Conservation (phyloP, 805 yeast genomes). For the Yarrowia sp. region DNA sequence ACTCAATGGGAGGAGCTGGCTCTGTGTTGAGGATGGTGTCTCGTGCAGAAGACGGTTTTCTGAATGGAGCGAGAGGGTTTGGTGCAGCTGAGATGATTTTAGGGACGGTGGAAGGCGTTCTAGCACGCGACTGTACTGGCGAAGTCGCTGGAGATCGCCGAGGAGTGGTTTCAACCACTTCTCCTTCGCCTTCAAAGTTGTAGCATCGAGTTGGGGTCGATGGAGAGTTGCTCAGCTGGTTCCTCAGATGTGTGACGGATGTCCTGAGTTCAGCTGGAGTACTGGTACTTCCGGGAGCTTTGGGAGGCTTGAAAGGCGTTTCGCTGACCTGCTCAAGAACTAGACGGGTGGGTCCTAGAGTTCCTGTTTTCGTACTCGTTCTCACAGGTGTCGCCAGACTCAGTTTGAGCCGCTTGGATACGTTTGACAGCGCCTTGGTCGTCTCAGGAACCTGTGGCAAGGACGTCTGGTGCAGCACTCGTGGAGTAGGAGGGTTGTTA, state of each 20-base stretch:
- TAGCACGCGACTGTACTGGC: no score
- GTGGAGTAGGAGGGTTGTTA: background rate
- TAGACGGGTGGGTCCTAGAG: background rate
- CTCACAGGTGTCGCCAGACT: background rate
- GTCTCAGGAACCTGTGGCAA: background rate
- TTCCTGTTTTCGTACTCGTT: background rate
- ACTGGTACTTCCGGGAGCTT: no score
- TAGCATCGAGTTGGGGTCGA: background rate
- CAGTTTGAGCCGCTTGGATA: constrained; percentile 1
- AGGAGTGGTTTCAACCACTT: background rate
- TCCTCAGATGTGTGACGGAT: no score
- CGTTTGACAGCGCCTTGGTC: background rate
- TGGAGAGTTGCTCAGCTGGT: background rate
- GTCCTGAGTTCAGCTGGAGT: no score
- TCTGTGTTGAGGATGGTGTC: background rate
- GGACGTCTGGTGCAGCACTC: background rate
- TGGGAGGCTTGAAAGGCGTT: background rate
- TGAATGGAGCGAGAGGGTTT: constrained; percentile 1
- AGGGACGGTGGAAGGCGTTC: no score
- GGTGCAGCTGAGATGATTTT: background rate
- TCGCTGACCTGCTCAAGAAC: background rate
- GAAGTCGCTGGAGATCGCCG: background rate
- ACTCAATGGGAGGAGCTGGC: background rate
- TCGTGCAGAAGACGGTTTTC: background rate
- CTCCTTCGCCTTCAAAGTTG: background rate